Percentiles rank a stretch among this genome's conserved stretches.
phyloP scores from a whole-genome alignment of 1,284 basidiomycete genomes.

The Sporisorium reilianum region DNA sequence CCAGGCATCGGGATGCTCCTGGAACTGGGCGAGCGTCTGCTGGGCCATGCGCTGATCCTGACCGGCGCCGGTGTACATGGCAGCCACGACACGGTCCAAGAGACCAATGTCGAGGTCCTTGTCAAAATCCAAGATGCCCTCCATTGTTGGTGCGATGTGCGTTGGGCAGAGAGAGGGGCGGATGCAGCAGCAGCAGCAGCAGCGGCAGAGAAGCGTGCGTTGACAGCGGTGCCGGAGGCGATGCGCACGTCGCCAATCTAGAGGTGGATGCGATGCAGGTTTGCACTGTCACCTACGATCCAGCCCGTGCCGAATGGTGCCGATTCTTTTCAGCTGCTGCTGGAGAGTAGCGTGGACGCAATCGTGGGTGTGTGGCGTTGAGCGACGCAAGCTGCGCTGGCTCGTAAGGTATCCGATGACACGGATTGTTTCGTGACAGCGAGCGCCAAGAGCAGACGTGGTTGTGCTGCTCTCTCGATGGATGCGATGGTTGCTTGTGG shows the following conservation, averaged over 20 bases:
- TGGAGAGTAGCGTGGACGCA: neutral
- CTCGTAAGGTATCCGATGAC: neutral
- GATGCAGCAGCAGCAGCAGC: neutral
- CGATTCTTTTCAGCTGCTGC: neutral
- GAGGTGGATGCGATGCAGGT: neutral
- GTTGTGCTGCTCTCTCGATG: neutral
- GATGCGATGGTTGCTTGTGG: neutral
- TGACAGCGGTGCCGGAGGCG: neutral
- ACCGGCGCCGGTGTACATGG: slow-evolving; percentile 65
- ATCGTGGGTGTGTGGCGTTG: neutral
- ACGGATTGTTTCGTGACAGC: neutral
- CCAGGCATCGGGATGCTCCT: slow-evolving; percentile 98
- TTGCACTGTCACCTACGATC: slow-evolving; percentile 4
- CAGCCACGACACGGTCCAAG: slow-evolving; percentile 66
- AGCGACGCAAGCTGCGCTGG: neutral
- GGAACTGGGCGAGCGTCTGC: slow-evolving; percentile 77
- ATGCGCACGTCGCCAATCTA: neutral
- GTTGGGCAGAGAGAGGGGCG: neutral
- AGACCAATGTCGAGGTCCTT: slow-evolving; percentile 67
- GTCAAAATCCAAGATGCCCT: slow-evolving; percentile 67
- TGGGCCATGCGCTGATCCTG: slow-evolving; percentile 65
- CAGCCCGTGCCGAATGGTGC: slow-evolving; percentile 17
- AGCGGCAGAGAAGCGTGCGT: slow-evolving; percentile 2
- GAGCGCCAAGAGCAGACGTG: neutral
- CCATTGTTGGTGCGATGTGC: slow-evolving; percentile 30